Evolutionary conservation across 257 asterid genomes (phyloP).

Genomic region (Rauvolfia tetraphylla): DNA sequence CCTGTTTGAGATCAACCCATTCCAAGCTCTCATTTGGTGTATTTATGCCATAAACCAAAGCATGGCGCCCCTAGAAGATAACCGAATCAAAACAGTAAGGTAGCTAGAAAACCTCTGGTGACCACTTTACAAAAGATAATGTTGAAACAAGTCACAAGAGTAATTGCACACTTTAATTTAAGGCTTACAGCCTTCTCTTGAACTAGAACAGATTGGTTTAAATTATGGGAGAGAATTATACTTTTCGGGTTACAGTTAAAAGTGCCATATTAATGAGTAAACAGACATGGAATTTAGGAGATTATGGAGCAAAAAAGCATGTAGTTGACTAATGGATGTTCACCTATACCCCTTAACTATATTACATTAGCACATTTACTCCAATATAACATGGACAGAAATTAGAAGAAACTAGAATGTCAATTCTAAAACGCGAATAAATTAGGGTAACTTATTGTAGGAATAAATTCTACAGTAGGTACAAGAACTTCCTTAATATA

Average conservation of each 20-base stretch:
- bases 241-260: neutral
- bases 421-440: neutral
- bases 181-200: neutral
- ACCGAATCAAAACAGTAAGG: conserved; percentile 13
- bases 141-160: neutral
- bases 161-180: neutral
- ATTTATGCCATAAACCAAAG: conserved; percentile 76
- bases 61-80: conserved; percentile 75
- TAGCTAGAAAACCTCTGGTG: neutral
- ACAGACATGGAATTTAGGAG: neutral
- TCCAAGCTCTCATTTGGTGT: conserved; percentile 69
- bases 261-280: neutral
- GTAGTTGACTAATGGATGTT: neutral
- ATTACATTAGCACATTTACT: neutral
- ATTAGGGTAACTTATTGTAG: neutral
- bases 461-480: neutral
- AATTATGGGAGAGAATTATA: neutral
- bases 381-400: neutral
- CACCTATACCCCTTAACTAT: neutral
- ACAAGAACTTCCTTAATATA: neutral
- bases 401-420: neutral
- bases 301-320: neutral
- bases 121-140: neutral
- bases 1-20: conserved; percentile 95
- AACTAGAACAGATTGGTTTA: neutral